Evolutionary conservation across 192 early-diverging fungal species (phyloP), one percentile per base, ranked within the genome.

Genomic region (Spizellomyces sp.): DNA sequence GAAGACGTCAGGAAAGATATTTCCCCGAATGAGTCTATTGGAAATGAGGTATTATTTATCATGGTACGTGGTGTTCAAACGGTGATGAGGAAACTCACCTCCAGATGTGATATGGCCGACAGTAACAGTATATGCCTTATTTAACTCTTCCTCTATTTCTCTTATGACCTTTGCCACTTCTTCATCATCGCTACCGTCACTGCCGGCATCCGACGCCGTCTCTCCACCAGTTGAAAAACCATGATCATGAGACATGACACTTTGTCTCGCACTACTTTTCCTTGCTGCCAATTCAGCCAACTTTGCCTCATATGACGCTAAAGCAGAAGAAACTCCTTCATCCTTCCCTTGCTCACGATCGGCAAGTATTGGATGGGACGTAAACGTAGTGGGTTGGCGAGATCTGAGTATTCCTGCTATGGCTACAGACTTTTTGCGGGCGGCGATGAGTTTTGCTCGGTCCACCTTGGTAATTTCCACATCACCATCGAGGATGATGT

Each of bases 11-110:
- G 55, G 60, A 81, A 77, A 0, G 79, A 66, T 1, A 77, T 58
- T 43, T 81, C 79, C n/a, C 77, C 77, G 48, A 81, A 81, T 3
- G 75, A 77, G 47, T 81, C 79, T 81, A 55, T 45, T 66, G 21
- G 48, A 9, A 44, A 19, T 21, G 43, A 21, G 60, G 36, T 69
- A 12, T 67, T 67, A 56, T 10, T 57, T 15, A 73, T 45, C 9
- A 56, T 62, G n/a, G 48, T 62, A 54, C 45, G 60, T 55, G 58
- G 17, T 41, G 58, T 15, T 1, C 21, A 45, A 59, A 17, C 9
- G n/a, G 4, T 42, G 45, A 8, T 45, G 5, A 57, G 43, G 22
- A 5, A 71, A 54, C 61, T 44, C 36, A 81, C 79, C 79, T 73
- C 79, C 79, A 71, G 75, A 73, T 12, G 48, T 47, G 47, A 74